A percentile compares a stretch with the other conserved stretches of the same genome.
Evolutionary conservation across 768 basidiomycete species (phyloP).

Genomic region (Phaeotremella fagi): DNA sequence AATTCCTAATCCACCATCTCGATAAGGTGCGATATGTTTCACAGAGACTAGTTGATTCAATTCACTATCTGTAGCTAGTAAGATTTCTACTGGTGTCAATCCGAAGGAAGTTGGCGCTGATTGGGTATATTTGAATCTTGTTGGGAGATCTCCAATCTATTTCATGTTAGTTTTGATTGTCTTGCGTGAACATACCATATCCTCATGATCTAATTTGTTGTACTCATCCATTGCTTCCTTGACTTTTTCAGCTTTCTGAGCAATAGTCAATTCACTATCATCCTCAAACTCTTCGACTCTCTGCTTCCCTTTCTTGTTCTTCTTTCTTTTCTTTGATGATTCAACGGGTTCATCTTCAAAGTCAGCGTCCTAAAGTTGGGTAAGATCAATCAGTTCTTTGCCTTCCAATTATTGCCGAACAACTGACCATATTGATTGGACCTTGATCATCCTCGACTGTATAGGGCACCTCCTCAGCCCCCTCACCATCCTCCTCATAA

Average conservation of each 20-base stretch:
- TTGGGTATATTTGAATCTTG: constrained; percentile 85
- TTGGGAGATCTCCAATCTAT: constrained; percentile 82
- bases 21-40: constrained; percentile 88
- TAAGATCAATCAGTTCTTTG: background rate
- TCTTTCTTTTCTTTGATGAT: constrained; percentile 33
- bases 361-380: constrained; percentile 43
- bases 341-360: constrained; percentile 26
- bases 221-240: constrained; percentile 89
- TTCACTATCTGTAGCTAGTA: constrained; percentile 86
- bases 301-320: constrained; percentile 36
- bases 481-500: constrained; percentile 55
- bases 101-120: constrained; percentile 58
- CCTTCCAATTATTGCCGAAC: background rate
- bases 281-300: constrained; percentile 12
- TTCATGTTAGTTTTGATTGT: background rate
- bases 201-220: constrained; percentile 88
- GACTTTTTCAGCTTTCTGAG: constrained; percentile 75
- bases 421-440: constrained; percentile 45
- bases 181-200: constrained; percentile 61
- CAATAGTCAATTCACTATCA: constrained; percentile 58
- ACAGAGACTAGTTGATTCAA: constrained; percentile 85
- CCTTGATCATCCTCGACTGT: constrained; percentile 56
- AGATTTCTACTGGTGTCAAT: constrained; percentile 76
- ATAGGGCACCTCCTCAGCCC: constrained; percentile 54
- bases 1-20: constrained; percentile 52